Evolutionary conservation across 441 rosid species (phyloP), one percentile per base, ranked within the genome.

Genomic region (Pelargonium australe): DNA sequence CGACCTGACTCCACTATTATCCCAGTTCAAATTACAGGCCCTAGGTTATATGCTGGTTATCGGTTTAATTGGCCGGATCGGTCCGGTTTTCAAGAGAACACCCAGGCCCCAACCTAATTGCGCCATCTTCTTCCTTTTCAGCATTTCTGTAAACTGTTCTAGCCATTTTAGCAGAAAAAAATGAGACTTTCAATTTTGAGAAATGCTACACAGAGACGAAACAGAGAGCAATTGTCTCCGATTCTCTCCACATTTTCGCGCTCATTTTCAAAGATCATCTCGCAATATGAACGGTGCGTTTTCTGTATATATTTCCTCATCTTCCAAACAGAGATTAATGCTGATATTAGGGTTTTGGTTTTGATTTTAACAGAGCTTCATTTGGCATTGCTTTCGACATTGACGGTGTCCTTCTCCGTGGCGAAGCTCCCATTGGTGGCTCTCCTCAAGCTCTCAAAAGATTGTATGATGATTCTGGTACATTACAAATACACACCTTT

Each of bases 301-400:
- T 41, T 28, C 40, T 7, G 2, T 17, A 4, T 9, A 5, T n/a
- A 4, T 28, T 7, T 19, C 1, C 55, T 12, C 55, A 47, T n/a
- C 55, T 47, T 12, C n/a, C n/a, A 12, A 11, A 47, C 55, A 25
- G 14, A 14, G 2, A 9, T 53, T 2, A 7, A 14, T 13, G 14
- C 9, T 34, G 16, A 25, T 2, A 25, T 53, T 37, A 3, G 14
- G 25, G 47, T 28, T 2, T 65, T 49, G 0, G 6, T 25, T 44
- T 65, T n/a, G 5, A 2, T 25, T 9, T 28, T 23, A 4, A 57
- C 76, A 85, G 91, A 66, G 74, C 87, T 68, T 71, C 84, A 9
- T 89, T 81, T 70, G 90, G 92, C 74, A 82, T 89, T 70, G 90
- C 91, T 2, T 91, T 91, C 77, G 93, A 91, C 65, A 87, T 89